phyloP scores from a whole-genome alignment of 2,329 filamentous ascomycete species.

The Aspergillus uvarum region DNA sequence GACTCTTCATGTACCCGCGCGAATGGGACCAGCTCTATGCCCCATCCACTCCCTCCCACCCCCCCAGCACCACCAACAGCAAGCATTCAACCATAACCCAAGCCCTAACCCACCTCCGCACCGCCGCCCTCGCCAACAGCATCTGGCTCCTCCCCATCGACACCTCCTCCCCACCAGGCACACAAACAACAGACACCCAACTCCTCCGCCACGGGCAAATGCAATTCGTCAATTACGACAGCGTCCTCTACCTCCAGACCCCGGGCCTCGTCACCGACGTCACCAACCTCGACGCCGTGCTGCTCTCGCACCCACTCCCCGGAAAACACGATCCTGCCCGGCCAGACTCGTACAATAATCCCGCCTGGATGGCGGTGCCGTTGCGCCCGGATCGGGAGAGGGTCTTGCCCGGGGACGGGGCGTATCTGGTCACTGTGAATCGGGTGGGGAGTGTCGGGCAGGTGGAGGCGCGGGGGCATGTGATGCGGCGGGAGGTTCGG shows the following conservation, averaged over 20 bases:
- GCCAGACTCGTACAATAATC: conserved; percentile 38
- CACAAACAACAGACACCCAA: conserved; percentile 36
- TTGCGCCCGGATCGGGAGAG: conserved; percentile 34
- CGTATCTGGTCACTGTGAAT: conserved; percentile 40
- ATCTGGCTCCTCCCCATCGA: conserved; percentile 45
- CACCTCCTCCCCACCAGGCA: conserved; percentile 37
- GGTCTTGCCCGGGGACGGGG: conserved; percentile 27
- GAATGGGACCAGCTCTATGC: conserved; percentile 42
- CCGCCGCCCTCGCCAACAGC: conserved; percentile 40
- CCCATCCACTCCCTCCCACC: conserved; percentile 14
- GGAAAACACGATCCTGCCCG: conserved; percentile 33
- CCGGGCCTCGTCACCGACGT: conserved; percentile 43
- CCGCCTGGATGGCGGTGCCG: conserved; percentile 40
- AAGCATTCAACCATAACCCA: conserved; percentile 28
- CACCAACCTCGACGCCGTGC: conserved; percentile 38
- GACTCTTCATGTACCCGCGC: conserved; percentile 48
- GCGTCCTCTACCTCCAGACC: conserved; percentile 44
- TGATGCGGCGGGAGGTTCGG: conserved; percentile 32
- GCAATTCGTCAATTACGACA: conserved; percentile 46
- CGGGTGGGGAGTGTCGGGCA: conserved; percentile 25
- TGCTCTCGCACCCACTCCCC: conserved; percentile 36
- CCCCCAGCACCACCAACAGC: not conserved
- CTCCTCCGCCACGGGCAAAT: conserved; percentile 39
- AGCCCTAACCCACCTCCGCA: conserved; percentile 40
- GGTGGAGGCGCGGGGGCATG: conserved; percentile 40